These are phyloP conservation scores for Telopea speciosissima DNA, from an alignment of 177 flowering plant species.

Conservation along the genomic window DNA sequence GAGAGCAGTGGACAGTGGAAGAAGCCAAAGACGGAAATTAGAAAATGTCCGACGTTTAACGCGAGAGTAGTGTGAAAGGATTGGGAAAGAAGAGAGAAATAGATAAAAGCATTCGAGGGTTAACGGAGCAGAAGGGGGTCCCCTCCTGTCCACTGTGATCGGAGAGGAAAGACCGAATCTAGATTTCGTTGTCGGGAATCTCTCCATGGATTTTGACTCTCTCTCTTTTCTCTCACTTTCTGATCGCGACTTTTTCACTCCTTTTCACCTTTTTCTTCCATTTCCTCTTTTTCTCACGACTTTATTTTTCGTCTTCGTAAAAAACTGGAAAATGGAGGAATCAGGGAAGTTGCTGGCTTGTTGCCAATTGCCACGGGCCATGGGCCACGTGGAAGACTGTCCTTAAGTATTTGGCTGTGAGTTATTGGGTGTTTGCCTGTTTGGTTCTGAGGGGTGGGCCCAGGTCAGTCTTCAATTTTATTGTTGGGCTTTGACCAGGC, in stretches of 20 bases:
- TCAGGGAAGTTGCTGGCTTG: no score
- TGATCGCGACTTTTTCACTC: background rate
- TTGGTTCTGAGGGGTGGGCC: no score
- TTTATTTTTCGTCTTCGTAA: no score
- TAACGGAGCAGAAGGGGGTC: background rate
- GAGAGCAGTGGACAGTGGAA: background rate
- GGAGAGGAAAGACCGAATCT: slow-evolving; percentile 8
- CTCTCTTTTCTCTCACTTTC: background rate
- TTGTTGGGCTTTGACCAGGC: no score
- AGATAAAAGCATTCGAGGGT: background rate
- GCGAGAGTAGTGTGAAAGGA: background rate
- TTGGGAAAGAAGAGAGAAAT: background rate
- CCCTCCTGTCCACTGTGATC: slow-evolving; percentile 2
- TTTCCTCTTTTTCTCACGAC: background rate
- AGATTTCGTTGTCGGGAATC: slow-evolving; percentile 22
- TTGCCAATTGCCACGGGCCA: no score
- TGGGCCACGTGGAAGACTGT: no score
- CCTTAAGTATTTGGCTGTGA: no score
- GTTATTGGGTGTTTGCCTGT: no score
- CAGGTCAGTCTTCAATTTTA: no score
- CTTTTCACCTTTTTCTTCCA: background rate
- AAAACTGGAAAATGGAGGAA: no score
- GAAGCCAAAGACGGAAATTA: no score
- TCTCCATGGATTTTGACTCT: slow-evolving; percentile 6
- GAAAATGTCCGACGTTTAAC: slow-evolving; percentile 5